A percentile compares a stretch with the other conserved stretches of the same genome.
These are phyloP conservation scores for Uronychia binucleata DNA, from an alignment of 73 alveolate species.

Conservation along the genomic window DNA sequence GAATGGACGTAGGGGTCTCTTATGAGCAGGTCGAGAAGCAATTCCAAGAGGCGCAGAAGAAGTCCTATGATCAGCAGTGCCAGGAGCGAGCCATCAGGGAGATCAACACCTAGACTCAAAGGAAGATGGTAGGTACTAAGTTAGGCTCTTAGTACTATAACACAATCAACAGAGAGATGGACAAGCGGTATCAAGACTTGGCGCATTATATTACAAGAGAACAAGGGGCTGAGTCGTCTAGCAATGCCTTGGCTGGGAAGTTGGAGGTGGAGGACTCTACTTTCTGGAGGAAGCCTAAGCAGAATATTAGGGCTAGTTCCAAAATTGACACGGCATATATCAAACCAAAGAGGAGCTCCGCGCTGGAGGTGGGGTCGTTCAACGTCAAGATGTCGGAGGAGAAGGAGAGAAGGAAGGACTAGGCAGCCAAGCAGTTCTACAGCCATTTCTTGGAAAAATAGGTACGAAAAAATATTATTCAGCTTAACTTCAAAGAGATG, in stretches of 20 bases:
- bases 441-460: neutral
- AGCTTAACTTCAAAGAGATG: no score
- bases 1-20: neutral
- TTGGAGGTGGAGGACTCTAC: no score
- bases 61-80: neutral
- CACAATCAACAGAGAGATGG: neutral
- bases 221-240: no score
- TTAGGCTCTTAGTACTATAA: neutral
- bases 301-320: no score
- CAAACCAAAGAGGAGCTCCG: neutral
- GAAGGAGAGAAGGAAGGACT: neutral
- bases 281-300: no score
- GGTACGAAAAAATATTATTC: no score
- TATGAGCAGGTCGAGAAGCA: neutral
- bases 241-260: no score
- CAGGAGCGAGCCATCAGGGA: neutral
- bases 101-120: neutral
- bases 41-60: neutral
- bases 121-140: neutral
- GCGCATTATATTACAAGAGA: neutral
- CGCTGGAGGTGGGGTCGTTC: neutral
- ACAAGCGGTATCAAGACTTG: neutral
- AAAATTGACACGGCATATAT: no score
- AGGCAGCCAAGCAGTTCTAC: neutral
- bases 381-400: neutral